Evolutionary conservation across 179 eudicot genomes (phyloP).

Genomic region (Spergularia azorica): DNA sequence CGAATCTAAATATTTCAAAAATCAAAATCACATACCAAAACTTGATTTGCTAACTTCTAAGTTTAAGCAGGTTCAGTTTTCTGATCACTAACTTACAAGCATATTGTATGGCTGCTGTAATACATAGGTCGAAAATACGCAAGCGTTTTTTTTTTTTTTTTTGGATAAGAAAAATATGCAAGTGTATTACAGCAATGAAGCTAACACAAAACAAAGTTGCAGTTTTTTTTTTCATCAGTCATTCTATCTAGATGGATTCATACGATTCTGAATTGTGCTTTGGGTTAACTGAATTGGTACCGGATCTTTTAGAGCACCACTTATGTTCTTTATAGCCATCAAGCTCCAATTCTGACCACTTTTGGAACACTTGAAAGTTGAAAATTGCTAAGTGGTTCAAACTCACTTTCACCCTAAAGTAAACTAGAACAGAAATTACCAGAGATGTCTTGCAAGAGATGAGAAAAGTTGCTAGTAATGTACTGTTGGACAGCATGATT

Average conservation of each 20-base stretch:
- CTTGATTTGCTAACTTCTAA: neutral
- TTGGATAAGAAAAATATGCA: no score
- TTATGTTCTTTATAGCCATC: neutral
- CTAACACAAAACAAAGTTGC: neutral
- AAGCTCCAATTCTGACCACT: neutral
- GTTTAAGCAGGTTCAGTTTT: neutral
- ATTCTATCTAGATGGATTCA: slow-evolving; percentile 1
- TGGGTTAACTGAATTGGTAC: neutral
- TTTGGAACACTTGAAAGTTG: neutral
- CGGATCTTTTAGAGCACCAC: slow-evolving; percentile 7
- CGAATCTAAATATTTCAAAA: slow-evolving; percentile 55
- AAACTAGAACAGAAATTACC: slow-evolving; percentile 41
- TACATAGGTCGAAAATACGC: neutral
- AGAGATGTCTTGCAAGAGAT: slow-evolving; percentile 63
- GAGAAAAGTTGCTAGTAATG: slow-evolving; percentile 60
- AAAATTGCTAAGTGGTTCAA: neutral
- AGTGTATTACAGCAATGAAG: neutral
- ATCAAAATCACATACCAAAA: neutral
- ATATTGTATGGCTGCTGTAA: neutral
- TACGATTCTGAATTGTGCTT: neutral
- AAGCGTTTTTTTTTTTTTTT: neutral
- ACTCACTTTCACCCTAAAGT: neutral
- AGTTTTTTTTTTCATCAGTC: neutral
- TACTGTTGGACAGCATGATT: slow-evolving; percentile 65
- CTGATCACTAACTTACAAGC: neutral